Conservation (phyloP, 1,139 yeast genomes). For the Blastobotrys illinoisensis region DNA sequence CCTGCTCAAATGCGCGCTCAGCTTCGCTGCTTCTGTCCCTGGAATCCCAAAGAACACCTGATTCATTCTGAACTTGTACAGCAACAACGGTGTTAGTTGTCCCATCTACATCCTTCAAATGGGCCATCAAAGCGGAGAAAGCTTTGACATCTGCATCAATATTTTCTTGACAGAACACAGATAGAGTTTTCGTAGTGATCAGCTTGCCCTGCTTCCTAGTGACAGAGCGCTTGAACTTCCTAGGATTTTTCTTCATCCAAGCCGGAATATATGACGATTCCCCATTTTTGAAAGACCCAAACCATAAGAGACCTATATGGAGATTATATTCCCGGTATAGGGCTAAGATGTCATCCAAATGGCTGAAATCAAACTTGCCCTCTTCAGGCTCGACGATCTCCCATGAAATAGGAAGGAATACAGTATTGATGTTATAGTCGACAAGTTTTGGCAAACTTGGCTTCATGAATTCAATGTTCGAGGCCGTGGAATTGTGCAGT, state of each 20-base stretch:
- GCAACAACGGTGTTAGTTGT: conserved; percentile 10
- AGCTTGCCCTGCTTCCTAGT: conserved; percentile 10
- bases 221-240: conserved; percentile 1
- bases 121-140: conserved; percentile 12
- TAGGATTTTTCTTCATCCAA: conserved; percentile 15
- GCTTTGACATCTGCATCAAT: conserved; percentile 14
- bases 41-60: neutral
- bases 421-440: neutral
- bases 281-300: conserved; percentile 18
- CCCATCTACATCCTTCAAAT: conserved; percentile 11
- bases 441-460: neutral
- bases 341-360: neutral
- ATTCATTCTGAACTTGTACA: conserved; percentile 17
- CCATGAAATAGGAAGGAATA: neutral
- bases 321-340: neutral
- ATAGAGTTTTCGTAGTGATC: conserved; percentile 10
- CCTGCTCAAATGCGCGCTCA: neutral
- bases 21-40: neutral
- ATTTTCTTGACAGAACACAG: conserved; percentile 12
- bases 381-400: neutral
- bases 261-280: conserved; percentile 14
- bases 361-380: neutral
- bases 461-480: neutral
- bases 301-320: conserved; percentile 9
- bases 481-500: neutral